Percentiles rank a stretch among this genome's conserved stretches.
Evolutionary conservation across 257 asterid genomes (phyloP).

Genomic region (Nicotiana knightiana): DNA sequence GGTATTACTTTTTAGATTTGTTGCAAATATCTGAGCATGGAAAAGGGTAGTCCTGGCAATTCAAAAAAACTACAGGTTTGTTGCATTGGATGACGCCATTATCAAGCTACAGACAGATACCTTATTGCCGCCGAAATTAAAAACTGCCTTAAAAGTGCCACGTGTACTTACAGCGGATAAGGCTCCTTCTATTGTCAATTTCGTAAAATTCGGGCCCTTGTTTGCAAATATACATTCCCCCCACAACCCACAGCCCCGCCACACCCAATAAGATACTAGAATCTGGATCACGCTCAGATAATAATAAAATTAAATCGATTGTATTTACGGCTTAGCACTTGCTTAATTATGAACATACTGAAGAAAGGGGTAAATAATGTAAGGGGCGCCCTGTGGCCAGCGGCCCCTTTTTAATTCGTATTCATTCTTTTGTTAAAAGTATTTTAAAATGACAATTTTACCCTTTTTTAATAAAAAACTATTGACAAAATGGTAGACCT

Average conservation of each 20-base stretch:
- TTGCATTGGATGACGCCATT: slow-evolving; percentile 15
- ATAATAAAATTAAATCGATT: background rate
- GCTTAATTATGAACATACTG: too few species aligned
- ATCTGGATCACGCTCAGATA: background rate
- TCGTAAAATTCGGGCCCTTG: slow-evolving; percentile 10
- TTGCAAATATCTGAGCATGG: background rate
- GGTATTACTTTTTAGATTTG: background rate
- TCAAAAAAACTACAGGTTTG: background rate
- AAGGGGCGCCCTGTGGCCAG: too few species aligned
- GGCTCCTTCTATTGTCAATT: slow-evolving; percentile 22
- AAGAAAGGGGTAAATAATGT: too few species aligned
- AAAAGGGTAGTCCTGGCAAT: slow-evolving; percentile 31
- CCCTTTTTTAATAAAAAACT: too few species aligned
- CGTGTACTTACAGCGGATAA: slow-evolving; percentile 43
- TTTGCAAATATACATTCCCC: background rate
- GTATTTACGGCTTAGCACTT: too few species aligned
- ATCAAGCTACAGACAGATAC: slow-evolving; percentile 1
- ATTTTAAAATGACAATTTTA: too few species aligned
- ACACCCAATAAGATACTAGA: background rate
- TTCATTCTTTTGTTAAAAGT: too few species aligned
- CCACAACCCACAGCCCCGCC: too few species aligned
- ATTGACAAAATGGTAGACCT: too few species aligned
- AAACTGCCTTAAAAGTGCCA: slow-evolving; percentile 25
- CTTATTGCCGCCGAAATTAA: slow-evolving; percentile 13
- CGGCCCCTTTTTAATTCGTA: too few species aligned